A percentile compares a stretch with the other conserved stretches of the same genome.
Evolutionary conservation across 2,329 filamentous ascomycete genomes (phyloP).

Genomic region (Exophiala bonariae): DNA sequence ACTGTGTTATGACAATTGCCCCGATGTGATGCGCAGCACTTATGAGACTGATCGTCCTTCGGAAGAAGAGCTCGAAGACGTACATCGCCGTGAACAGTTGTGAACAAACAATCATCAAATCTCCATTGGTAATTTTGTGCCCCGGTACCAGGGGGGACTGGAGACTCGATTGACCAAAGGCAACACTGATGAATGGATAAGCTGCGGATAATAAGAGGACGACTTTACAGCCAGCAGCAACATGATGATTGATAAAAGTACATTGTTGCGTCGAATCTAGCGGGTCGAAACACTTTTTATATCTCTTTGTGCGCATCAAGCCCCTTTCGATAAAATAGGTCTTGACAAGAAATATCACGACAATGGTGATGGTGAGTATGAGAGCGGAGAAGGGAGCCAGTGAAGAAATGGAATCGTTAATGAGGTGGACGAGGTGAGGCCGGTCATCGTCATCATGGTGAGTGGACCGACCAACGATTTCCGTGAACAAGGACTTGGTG

Average conservation of each 20-base stretch:
- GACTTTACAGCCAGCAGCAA: no score
- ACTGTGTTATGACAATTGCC: constrained; percentile 43
- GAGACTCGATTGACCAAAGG: no score
- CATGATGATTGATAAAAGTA: constrained; percentile 50
- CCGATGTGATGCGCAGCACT: constrained; percentile 44
- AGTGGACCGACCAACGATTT: no score
- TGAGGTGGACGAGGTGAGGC: no score
- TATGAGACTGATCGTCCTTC: constrained; percentile 41
- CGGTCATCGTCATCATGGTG: no score
- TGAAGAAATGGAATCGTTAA: constrained; percentile 27
- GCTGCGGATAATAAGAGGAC: no score
- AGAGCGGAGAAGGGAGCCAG: constrained; percentile 30
- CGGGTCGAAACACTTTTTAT: background rate
- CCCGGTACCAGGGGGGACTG: no score
- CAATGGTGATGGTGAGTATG: constrained; percentile 30
- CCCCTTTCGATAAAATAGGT: constrained; percentile 44
- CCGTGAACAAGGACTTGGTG: no score
- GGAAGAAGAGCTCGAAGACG: constrained; percentile 47
- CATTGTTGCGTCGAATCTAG: constrained; percentile 33
- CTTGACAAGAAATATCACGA: constrained; percentile 40
- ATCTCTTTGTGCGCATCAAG: background rate
- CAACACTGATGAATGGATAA: no score
- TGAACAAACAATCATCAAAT: no score
- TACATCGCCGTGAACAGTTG: constrained; percentile 50
- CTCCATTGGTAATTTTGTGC: no score